Conservation (phyloP, 1,284 basidiomycete species). For the Rhodotorula sp. region DNA sequence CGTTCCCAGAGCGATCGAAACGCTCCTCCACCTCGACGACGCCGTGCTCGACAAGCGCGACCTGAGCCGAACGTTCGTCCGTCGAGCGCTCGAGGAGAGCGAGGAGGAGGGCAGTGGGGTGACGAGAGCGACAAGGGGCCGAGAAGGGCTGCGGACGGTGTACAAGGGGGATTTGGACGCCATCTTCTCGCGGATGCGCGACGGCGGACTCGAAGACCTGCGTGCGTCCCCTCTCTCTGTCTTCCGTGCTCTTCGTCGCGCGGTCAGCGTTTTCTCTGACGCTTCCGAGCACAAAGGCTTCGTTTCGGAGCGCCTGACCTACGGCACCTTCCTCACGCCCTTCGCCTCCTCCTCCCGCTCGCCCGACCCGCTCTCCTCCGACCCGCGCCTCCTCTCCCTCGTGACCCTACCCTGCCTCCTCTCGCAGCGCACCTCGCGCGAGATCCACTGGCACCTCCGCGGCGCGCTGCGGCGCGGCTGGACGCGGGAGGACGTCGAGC, state of each 20-base stretch:
- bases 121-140: not conserved
- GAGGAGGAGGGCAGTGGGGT: not conserved
- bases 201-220: conserved; percentile 8
- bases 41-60: conserved; percentile 4
- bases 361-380: conserved; percentile 27
- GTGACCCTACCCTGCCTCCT: conserved; percentile 35
- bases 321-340: conserved; percentile 35
- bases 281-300: not conserved
- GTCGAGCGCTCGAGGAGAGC: conserved; percentile 7
- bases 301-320: conserved; percentile 31
- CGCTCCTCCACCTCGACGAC: conserved; percentile 16
- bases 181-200: conserved; percentile 23
- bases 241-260: not conserved
- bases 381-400: conserved; percentile 27
- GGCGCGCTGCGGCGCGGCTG: conserved; percentile 34
- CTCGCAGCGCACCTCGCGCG: conserved; percentile 31
- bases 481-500: conserved; percentile 31
- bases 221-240: not conserved
- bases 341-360: not conserved
- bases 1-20: conserved; percentile 28
- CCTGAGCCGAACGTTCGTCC: conserved; percentile 9
- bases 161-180: conserved; percentile 27
- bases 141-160: conserved; percentile 17
- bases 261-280: not conserved
- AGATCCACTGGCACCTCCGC: conserved; percentile 38